Conservation (phyloP, 768 basidiomycete genomes). For the Xanthoconium stramineum region DNA sequence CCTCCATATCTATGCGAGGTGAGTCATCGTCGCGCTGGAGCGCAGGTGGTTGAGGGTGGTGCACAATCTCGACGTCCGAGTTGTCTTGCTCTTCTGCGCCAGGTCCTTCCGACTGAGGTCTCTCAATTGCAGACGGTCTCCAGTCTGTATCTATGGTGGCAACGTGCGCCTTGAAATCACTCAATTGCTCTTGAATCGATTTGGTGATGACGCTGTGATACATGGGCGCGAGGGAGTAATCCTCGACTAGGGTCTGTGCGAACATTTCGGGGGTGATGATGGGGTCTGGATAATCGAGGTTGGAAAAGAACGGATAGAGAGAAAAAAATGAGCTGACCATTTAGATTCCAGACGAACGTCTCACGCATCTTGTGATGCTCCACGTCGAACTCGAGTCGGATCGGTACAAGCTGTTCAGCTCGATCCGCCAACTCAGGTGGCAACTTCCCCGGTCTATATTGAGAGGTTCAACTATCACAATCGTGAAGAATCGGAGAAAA, state of each 20-base stretch:
- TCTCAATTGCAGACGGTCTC: conserved; percentile 23
- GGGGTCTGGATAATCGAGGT: conserved; percentile 53
- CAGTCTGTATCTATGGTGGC: conserved; percentile 49
- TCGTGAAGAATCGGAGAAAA: background rate
- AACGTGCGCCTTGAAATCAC: conserved; percentile 72
- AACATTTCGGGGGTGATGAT: conserved; percentile 87
- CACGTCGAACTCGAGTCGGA: conserved; percentile 94
- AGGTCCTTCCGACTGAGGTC: conserved; percentile 20
- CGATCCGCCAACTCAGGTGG: conserved; percentile 53
- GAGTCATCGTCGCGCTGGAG: conserved; percentile 26
- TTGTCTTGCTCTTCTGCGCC: conserved; percentile 28
- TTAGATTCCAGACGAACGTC: conserved; percentile 96
- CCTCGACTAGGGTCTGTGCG: conserved; percentile 87
- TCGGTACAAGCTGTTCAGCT: conserved; percentile 85
- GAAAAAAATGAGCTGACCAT: conserved; percentile 53
- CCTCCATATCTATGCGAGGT: conserved; percentile 15
- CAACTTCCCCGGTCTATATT: conserved; percentile 57
- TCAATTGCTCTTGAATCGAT: conserved; percentile 84
- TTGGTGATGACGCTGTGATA: conserved; percentile 71
- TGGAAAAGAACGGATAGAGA: background rate
- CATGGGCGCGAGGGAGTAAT: conserved; percentile 70
- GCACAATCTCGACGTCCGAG: conserved; percentile 25
- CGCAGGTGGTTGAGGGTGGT: conserved; percentile 8
- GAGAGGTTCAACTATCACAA: background rate
- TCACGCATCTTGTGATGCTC: conserved; percentile 93